Percentiles rank a stretch among this genome's conserved stretches.
Evolutionary conservation across 2,329 filamentous ascomycete species (phyloP).

Genomic region (Didymella pinodella): DNA sequence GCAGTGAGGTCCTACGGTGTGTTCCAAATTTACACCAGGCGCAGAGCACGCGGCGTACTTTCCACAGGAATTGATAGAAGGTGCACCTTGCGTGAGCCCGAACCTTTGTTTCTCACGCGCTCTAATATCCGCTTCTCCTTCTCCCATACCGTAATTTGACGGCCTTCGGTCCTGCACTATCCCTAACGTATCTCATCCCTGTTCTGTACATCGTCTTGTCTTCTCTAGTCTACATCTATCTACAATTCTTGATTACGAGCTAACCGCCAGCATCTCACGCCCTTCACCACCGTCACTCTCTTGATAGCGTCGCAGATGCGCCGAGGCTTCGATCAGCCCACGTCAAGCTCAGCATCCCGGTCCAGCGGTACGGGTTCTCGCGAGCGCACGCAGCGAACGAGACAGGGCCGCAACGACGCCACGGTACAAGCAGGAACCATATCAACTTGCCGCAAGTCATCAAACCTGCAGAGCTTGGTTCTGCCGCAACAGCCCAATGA

Average conservation of each 20-base stretch:
- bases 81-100: conserved; percentile 38
- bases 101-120: conserved; percentile 27
- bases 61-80: conserved; percentile 46
- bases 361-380: conserved; percentile 18
- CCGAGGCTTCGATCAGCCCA: conserved; percentile 31
- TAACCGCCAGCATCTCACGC: conserved; percentile 13
- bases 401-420: conserved; percentile 24
- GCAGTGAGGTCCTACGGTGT: conserved; percentile 9
- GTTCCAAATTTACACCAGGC: conserved; percentile 16
- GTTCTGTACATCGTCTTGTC: conserved; percentile 26
- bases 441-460: conserved; percentile 18
- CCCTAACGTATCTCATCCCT: conserved; percentile 9
- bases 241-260: background rate
- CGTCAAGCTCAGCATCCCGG: conserved; percentile 30
- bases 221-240: conserved; percentile 4
- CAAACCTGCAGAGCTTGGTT: conserved; percentile 18
- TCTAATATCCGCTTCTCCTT: conserved; percentile 7
- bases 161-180: conserved; percentile 30
- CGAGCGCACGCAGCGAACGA: conserved; percentile 26
- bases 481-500: conserved; percentile 17
- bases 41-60: conserved; percentile 40
- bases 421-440: conserved; percentile 11
- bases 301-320: conserved; percentile 32
- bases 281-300: background rate
- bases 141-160: conserved; percentile 24